Evolutionary conservation across 352 stramenopile genomes (phyloP).

Genomic region (Pseudoperonospora humuli): DNA sequence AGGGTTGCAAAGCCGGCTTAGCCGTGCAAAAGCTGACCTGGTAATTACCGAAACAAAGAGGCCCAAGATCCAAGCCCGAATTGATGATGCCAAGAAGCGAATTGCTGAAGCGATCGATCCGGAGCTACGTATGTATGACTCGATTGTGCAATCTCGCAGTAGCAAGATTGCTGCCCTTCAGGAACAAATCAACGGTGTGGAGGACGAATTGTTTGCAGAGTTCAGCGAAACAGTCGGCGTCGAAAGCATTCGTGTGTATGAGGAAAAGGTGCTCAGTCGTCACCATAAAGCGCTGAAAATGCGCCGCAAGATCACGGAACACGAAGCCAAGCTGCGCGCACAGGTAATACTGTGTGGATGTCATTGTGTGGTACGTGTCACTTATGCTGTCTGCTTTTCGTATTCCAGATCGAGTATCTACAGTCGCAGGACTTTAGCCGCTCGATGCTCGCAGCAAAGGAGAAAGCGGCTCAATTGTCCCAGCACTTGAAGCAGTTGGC

Average conservation of each 20-base stretch:
- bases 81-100: slow-evolving; percentile 43
- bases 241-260: slow-evolving; percentile 85
- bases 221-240: slow-evolving; percentile 78
- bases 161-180: slow-evolving; percentile 38
- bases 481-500: slow-evolving; percentile 44
- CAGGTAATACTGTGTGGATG: slow-evolving; percentile 36
- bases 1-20: slow-evolving; percentile 61
- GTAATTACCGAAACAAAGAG: slow-evolving; percentile 61
- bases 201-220: slow-evolving; percentile 82
- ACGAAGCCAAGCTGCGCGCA: slow-evolving; percentile 76
- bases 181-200: slow-evolving; percentile 54
- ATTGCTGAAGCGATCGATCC: slow-evolving; percentile 48
- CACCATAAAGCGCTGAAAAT: slow-evolving; percentile 63
- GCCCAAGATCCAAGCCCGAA: slow-evolving; percentile 53
- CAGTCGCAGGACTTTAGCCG: slow-evolving; percentile 56
- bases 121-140: slow-evolving; percentile 55
- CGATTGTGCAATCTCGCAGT: slow-evolving; percentile 39
- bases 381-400: slow-evolving; percentile 7
- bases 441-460: slow-evolving; percentile 37
- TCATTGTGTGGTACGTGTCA: neutral
- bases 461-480: slow-evolving; percentile 37
- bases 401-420: slow-evolving; percentile 48
- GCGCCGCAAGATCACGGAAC: slow-evolving; percentile 61
- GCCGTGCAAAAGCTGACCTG: slow-evolving; percentile 70
- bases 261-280: slow-evolving; percentile 89